Evolutionary conservation across 2,329 filamentous ascomycete genomes (phyloP).

Genomic region (Calonectria ilicicola): DNA sequence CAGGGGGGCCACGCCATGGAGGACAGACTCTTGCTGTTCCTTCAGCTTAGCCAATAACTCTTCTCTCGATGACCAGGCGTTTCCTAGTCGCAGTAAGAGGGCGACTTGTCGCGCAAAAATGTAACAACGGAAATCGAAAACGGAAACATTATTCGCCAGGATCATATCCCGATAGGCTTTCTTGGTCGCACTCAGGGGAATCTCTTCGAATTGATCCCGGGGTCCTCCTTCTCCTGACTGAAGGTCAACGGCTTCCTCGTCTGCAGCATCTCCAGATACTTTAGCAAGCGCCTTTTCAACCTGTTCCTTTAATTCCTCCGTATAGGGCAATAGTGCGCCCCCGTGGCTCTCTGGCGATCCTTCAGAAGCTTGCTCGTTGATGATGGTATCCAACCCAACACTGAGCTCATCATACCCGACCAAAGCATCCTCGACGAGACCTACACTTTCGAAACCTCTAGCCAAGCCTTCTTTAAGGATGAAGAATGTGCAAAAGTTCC

Average conservation of each 20-base stretch:
- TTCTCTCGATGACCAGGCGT: slow-evolving; percentile 72
- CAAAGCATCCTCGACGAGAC: slow-evolving; percentile 93
- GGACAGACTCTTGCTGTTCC: slow-evolving; percentile 70
- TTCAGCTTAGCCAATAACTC: slow-evolving; percentile 72
- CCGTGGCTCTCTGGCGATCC: slow-evolving; percentile 74
- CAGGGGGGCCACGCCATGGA: slow-evolving; percentile 68
- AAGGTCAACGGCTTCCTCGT: slow-evolving; percentile 61
- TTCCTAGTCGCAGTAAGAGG: slow-evolving; percentile 85
- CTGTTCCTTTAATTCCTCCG: slow-evolving; percentile 76
- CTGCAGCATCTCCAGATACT: slow-evolving; percentile 46
- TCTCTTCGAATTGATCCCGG: slow-evolving; percentile 63
- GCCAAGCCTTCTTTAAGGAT: slow-evolving; percentile 96
- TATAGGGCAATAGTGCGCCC: slow-evolving; percentile 78
- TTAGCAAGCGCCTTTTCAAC: slow-evolving; percentile 64
- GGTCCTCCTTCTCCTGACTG: slow-evolving; percentile 55
- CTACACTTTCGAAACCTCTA: slow-evolving; percentile 94
- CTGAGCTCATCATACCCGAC: slow-evolving; percentile 95
- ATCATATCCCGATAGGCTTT: slow-evolving; percentile 95
- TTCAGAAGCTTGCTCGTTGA: slow-evolving; percentile 76
- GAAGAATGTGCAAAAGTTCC: slow-evolving; percentile 99
- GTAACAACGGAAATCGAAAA: slow-evolving; percentile 96
- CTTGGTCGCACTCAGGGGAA: slow-evolving; percentile 71
- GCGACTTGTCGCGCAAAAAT: slow-evolving; percentile 91
- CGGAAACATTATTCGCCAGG: slow-evolving; percentile 91
- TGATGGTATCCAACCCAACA: slow-evolving; percentile 84